These are phyloP conservation scores for Stephania yunnanensis DNA, from an alignment of 164 flowering plant species.

Conservation along the genomic window DNA sequence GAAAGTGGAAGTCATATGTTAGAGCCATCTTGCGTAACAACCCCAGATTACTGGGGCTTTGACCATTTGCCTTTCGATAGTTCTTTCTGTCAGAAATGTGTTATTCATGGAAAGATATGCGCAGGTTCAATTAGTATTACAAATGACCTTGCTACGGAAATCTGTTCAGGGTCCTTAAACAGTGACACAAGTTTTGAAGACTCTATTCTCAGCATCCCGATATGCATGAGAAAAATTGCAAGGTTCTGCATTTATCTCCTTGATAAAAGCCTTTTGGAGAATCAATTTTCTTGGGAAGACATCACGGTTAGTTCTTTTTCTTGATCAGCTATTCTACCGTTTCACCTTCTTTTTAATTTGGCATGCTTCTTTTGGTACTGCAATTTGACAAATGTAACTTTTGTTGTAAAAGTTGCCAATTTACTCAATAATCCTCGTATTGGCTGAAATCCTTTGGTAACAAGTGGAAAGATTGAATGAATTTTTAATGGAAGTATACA, in stretches of 20 bases:
- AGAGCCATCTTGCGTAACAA: constrained; percentile 13
- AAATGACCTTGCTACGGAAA: constrained; percentile 31
- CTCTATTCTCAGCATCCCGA: constrained; percentile 21
- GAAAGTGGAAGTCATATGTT: constrained; percentile 16
- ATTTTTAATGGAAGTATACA: too few relatives aligned
- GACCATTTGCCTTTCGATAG: constrained; percentile 54
- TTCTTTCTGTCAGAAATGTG: constrained; percentile 58
- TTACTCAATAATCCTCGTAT: background rate
- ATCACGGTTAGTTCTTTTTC: constrained; percentile 42
- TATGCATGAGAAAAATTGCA: constrained; percentile 40
- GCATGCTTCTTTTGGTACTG: background rate
- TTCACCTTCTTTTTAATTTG: background rate
- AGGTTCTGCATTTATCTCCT: constrained; percentile 73
- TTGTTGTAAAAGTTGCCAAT: background rate
- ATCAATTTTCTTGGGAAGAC: constrained; percentile 66
- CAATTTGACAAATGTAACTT: background rate
- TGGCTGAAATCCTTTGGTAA: background rate
- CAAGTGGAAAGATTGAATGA: background rate
- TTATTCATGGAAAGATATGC: constrained; percentile 54
- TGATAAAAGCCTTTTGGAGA: constrained; percentile 42
- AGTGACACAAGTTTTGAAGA: constrained; percentile 13
- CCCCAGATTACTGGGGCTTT: constrained; percentile 47
- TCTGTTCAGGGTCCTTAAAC: constrained; percentile 36
- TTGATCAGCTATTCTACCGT: background rate
- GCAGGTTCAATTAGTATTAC: constrained; percentile 38